Evolutionary conservation across 2,329 filamentous ascomycete species (phyloP), one percentile per base, ranked within the genome.

Genomic region (Dothideomycetes sp.): DNA sequence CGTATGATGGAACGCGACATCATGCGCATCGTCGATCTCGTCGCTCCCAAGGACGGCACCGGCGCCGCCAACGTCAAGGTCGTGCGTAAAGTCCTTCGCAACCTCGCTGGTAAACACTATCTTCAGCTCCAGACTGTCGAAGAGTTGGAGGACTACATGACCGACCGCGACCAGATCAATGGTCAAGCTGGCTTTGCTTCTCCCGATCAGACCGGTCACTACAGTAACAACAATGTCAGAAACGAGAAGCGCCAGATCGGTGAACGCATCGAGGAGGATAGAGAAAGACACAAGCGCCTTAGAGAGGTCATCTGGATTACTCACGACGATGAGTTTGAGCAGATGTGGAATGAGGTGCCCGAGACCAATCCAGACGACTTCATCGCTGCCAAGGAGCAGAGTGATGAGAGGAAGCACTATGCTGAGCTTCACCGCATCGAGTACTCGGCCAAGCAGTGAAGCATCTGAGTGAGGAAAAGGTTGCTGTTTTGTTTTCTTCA

Each of bases 1-100:
- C 78, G 82, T 37, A 95, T 96, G 86, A 84, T 98, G 65, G 84
- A 94, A 63, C 74, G 88, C 33, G 91, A 98, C 58, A 94, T 98
- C 28, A 71, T 93, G 23, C 74, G 84, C 8, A 83, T 98, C 7
- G 85, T 98, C 12, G 88, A 96, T 58, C 84, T 86, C 1, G 93
- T 96, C 10, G 86, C 85, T 1, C 88, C 88, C 0, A 78, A 84
- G 47, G 81, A 93, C 59, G 83, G 87, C 27, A 84, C 83, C 8
- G 87, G 91, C 5, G 85, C 86, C 5, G 88, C 89, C 35, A 98
- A 98, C 53, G 83, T 95, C 31, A 93, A 93, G 56, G 84, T 93
- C 33, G 57, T 61, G 41, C 74, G 87, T 44, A 86, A 82, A 55
- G 87, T 91, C 48, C 54, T 70, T 45, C 47, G 39, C 25, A 42